Evolutionary conservation across 2,329 filamentous ascomycete species (phyloP).

Genomic region (Colletotrichum horii): DNA sequence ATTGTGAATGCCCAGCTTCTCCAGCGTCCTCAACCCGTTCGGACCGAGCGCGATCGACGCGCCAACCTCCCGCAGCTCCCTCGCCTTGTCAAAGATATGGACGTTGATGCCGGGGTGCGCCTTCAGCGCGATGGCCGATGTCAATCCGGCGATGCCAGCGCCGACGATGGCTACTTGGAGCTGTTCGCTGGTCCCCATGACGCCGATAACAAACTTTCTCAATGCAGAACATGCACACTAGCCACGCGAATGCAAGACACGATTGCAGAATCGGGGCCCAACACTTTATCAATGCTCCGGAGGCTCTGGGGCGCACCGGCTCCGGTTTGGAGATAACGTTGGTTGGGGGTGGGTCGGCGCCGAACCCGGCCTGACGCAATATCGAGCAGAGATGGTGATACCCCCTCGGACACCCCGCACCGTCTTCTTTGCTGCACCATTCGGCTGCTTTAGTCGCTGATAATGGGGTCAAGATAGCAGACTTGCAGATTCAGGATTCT

Average conservation of each 20-base stretch:
- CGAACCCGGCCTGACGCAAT: slow-evolving; percentile 21
- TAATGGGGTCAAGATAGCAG: not conserved
- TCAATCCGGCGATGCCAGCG: slow-evolving; percentile 56
- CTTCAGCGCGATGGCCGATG: slow-evolving; percentile 49
- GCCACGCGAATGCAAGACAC: not conserved
- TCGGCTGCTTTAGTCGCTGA: not conserved
- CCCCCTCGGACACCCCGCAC: slow-evolving; percentile 1
- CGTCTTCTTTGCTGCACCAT: not conserved
- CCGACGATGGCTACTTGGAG: slow-evolving; percentile 52
- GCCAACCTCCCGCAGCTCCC: slow-evolving; percentile 50
- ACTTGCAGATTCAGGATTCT: not conserved
- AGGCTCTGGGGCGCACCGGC: not conserved
- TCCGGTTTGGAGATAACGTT: slow-evolving; percentile 3
- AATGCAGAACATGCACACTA: not conserved
- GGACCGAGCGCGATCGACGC: slow-evolving; percentile 56
- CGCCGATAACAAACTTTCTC: not conserved
- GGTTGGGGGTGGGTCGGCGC: slow-evolving; percentile 7
- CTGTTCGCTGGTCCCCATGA: slow-evolving; percentile 1
- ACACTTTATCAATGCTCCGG: not conserved
- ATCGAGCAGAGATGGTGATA: slow-evolving; percentile 16
- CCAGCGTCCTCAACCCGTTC: slow-evolving; percentile 57
- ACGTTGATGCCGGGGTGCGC: slow-evolving; percentile 46
- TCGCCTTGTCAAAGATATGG: slow-evolving; percentile 54
- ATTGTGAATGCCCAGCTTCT: slow-evolving; percentile 52
- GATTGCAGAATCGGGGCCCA: not conserved